These are phyloP conservation scores for Pulveroboletus sp. DNA, from an alignment of 768 basidiomycete genomes.

Conservation along the genomic window DNA sequence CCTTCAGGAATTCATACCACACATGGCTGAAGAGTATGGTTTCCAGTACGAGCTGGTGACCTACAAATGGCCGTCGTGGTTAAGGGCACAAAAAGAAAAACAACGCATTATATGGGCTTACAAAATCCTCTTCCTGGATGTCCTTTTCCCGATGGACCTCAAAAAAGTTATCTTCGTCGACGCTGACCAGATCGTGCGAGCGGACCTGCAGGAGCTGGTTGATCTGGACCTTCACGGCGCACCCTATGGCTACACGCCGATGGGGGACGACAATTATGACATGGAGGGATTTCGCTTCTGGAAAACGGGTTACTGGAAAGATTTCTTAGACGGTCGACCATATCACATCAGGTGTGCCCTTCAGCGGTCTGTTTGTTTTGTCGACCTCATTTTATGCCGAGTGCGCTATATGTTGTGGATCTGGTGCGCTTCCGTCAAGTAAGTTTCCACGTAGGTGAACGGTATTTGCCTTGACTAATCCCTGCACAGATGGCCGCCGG, in stretches of 20 bases:
- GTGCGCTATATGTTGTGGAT: slow-evolving; percentile 94
- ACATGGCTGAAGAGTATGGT: slow-evolving; percentile 83
- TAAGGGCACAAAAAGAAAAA: slow-evolving; percentile 95
- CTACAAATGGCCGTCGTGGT: slow-evolving; percentile 99
- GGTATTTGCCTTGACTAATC: background rate
- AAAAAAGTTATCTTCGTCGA: slow-evolving; percentile 99
- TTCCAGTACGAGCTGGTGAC: slow-evolving; percentile 98
- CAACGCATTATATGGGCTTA: slow-evolving; percentile 99
- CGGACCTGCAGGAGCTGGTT: slow-evolving; percentile 94
- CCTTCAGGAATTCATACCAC: slow-evolving; percentile 86
- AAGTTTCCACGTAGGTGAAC: slow-evolving; percentile 1
- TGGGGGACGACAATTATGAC: slow-evolving; percentile 92
- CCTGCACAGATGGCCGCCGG: slow-evolving; percentile 50
- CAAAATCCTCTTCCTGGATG: slow-evolving; percentile 98
- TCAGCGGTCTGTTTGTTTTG: background rate
- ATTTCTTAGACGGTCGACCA: slow-evolving; percentile 75
- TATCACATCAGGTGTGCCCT: slow-evolving; percentile 88
- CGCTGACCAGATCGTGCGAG: slow-evolving; percentile 94
- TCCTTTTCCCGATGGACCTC: slow-evolving; percentile 97
- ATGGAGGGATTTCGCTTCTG: slow-evolving; percentile 99
- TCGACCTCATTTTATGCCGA: slow-evolving; percentile 30
- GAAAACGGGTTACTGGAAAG: slow-evolving; percentile 96
- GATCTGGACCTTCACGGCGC: slow-evolving; percentile 89
- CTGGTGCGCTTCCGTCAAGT: slow-evolving; percentile 93
- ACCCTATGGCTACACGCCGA: slow-evolving; percentile 94